Base-by-base conservation (phyloP, 345 rosid species). In the Excoecaria agallocha region DNA sequence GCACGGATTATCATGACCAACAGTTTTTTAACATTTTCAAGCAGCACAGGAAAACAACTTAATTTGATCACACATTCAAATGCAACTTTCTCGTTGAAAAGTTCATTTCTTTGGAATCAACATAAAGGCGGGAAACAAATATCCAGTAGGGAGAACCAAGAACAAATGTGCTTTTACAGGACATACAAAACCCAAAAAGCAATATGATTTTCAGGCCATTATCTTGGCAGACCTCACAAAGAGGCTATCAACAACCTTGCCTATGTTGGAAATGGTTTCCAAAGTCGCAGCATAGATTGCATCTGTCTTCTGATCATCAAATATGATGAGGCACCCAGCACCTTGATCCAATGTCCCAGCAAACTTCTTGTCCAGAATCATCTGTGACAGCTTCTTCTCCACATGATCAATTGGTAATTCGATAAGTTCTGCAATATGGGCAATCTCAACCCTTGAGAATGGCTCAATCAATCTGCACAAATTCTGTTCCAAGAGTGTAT, bases 291-390 rank as follows among this genome's bases (percentile, higher is more conserved):
- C 87, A 79, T 91, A 93, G 83, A 91, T 91, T 11, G 96, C 90
- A 80, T 95, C 99, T 0, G 94, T 85, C 81, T 89, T 93, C 9
- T 96, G 96, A 78, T 95, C 97, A 12, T 93, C 86, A 16, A 91
- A 95, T 74, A 95, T 89, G 87, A 95, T 76, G 39, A 95, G 96
- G 78, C 98, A 95, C 22, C 99, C 99, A 3, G 93, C 97, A 68
- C 99, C 97, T 84, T 95, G 98, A 69, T 93, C 99, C 76, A 93
- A 84, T 3, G 97, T 95, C 66, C 98, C 98, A 0, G 96, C 98
- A 70, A 95, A 91, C 80, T 93, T 95, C 91, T 93, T 95, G 75
- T 95, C 99, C 70, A 93, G 83, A 68, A 93, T 93, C 97, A 95
- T 95, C 87, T 95, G 96, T 16, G 98, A 95, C 66, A 93, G 86